Percentiles rank a stretch among this genome's conserved stretches.
phyloP scores from a whole-genome alignment of 2,329 filamentous ascomycete species.

The Zarea fungicola region DNA sequence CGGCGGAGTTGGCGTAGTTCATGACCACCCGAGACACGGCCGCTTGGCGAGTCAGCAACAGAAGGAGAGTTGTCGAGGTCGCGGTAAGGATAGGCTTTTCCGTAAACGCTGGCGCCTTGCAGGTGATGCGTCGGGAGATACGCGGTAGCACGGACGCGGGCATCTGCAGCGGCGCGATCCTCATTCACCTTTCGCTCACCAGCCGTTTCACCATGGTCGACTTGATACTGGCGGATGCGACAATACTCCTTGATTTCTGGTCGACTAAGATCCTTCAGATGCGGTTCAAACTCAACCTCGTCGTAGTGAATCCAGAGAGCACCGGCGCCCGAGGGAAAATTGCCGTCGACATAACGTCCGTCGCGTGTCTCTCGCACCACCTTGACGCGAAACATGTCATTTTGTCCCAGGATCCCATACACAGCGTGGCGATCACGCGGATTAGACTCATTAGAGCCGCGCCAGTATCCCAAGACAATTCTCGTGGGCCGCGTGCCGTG shows the following conservation, averaged over 20 bases:
- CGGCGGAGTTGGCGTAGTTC: constrained; percentile 42
- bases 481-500: constrained; percentile 51
- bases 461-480: constrained; percentile 57
- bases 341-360: constrained; percentile 52
- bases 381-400: constrained; percentile 62
- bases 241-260: constrained; percentile 60
- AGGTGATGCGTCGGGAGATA: constrained; percentile 13
- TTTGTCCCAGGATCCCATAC: constrained; percentile 56
- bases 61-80: background rate
- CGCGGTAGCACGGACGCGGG: constrained; percentile 37
- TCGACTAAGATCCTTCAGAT: constrained; percentile 45
- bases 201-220: constrained; percentile 47
- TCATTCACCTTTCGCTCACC: constrained; percentile 47
- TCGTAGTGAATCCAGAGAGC: constrained; percentile 60
- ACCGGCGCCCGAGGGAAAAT: constrained; percentile 56
- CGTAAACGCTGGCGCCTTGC: constrained; percentile 6
- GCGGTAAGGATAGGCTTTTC: constrained; percentile 16
- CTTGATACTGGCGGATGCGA: constrained; percentile 53
- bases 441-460: constrained; percentile 43
- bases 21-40: constrained; percentile 22
- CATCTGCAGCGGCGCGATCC: constrained; percentile 45
- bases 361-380: constrained; percentile 56
- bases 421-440: constrained; percentile 54
- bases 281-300: constrained; percentile 53
- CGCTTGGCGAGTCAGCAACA: background rate